Base-by-base conservation (phyloP, 768 basidiomycete species). In the Gyrodon lividus region DNA sequence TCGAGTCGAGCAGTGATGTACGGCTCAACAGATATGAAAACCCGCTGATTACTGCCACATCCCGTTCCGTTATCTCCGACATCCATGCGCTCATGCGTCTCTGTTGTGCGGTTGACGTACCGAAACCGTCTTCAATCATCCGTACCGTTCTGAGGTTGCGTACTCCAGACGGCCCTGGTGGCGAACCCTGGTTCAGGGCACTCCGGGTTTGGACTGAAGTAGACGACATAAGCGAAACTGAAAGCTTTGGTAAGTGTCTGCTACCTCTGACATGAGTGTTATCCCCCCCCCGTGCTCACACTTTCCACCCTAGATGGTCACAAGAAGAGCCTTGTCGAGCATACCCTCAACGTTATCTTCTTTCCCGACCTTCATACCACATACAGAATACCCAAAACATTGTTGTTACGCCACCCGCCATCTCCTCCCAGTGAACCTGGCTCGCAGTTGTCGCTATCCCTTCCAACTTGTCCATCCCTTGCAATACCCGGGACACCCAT, bases 151-250 rank as follows among this genome's bases (percentile, higher is more conserved):
- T 87, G 55, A 76, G 80, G 10, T 57, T 80, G 5, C 52, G 44
- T 24, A 52, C 58, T 22, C 54, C 40, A 55, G 31, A 55, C 34
- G 50, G 28, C 17, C 28, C 17, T 20, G 65, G 62, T 42, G 72
- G 71, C 6, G 69, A 67, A 31, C 69, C 78, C 14, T 78, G 84
- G 66, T 87, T 89, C 65, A 81, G 77, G 56, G 84, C 78, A 5
- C 54, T 87, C 48, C 78, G 82, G 26, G 77, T 85, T 34, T 91
- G 89, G 89, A 83, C 80, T 4, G 87, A 90, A 58, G 73, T 90
- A 35, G 79, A 80, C 33, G 87, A 90, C 56, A 74, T 89, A 43
- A 85, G 80, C 59, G 89, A 91, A 69, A 86, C 77, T 62, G 89
- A 91, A 59, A 85, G 81, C 56, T 92, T 89, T 63, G 89, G 89